Evolutionary conservation across 257 asterid species (phyloP).

Genomic region (Solanum okadae): DNA sequence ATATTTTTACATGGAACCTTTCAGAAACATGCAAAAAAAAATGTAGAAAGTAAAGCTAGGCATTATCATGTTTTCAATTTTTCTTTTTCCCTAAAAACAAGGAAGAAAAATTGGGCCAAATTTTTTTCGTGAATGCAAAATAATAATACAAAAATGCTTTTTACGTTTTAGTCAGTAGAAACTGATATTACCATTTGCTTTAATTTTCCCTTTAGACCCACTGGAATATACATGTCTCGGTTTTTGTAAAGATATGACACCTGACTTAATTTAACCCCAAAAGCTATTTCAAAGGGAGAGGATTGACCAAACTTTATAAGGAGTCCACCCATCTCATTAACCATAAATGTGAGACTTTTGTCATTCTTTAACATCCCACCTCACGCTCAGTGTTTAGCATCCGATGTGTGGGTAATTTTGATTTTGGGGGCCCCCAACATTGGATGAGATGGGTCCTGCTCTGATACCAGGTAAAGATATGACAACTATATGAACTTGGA

Average conservation of each 20-base stretch:
- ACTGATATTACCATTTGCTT: background rate
- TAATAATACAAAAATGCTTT: background rate
- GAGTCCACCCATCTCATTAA: too few relatives aligned
- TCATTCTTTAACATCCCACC: background rate
- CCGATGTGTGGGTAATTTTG: rapidly evolving
- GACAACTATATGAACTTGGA: background rate
- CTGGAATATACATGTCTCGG: background rate
- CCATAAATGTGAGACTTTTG: background rate
- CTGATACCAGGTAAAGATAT: too few relatives aligned
- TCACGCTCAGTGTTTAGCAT: too few relatives aligned
- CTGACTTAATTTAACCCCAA: rapidly evolving
- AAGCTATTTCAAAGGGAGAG: too few relatives aligned
- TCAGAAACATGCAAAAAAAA: background rate
- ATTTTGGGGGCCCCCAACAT: rapidly evolving
- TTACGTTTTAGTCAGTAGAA: background rate
- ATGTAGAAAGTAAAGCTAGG: background rate
- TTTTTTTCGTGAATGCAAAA: background rate
- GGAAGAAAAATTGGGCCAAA: background rate
- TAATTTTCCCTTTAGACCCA: background rate
- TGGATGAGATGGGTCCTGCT: too few relatives aligned
- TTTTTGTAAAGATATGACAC: background rate
- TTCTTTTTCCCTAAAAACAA: background rate
- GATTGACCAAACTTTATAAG: background rate
- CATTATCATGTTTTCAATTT: background rate
- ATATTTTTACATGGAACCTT: background rate